These are phyloP conservation scores for Cyclospora cayetanensis DNA, from an alignment of 169 alveolate genomes.

Conservation along the genomic window DNA sequence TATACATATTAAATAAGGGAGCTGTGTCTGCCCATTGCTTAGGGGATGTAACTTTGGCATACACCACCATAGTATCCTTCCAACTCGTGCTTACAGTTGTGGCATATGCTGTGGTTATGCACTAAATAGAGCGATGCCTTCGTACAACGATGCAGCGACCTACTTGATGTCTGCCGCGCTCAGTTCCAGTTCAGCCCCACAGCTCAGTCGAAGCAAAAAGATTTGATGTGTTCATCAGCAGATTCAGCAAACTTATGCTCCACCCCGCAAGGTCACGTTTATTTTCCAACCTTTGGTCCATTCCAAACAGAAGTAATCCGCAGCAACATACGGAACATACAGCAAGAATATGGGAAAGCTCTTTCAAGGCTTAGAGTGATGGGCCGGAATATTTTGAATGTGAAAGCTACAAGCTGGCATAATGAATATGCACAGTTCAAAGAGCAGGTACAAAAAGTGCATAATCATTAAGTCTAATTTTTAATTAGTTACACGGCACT, in stretches of 20 bases:
- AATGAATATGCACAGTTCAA: constrained; percentile 92
- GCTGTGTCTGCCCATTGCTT: too few species aligned
- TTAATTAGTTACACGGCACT: too few species aligned
- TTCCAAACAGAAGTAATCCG: constrained; percentile 90
- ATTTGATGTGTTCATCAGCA: not conserved
- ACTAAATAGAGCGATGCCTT: constrained; percentile 90
- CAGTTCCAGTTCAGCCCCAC: constrained; percentile 91
- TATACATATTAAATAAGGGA: too few species aligned
- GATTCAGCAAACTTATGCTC: not conserved
- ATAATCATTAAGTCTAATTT: too few species aligned
- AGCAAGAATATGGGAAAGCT: constrained; percentile 86
- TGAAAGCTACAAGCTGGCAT: constrained; percentile 94
- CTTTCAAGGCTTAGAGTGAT: constrained; percentile 82
- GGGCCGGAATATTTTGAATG: constrained; percentile 92
- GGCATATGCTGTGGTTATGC: not conserved
- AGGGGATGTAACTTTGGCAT: too few species aligned
- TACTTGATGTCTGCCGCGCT: constrained; percentile 92
- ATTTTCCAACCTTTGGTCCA: constrained; percentile 84
- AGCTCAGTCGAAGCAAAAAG: constrained; percentile 72
- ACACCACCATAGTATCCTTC: too few species aligned
- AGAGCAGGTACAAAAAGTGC: constrained; percentile 78
- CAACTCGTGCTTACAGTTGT: too few species aligned
- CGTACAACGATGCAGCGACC: constrained; percentile 94
- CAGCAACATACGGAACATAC: constrained; percentile 85
- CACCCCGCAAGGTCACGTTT: not conserved